These are phyloP conservation scores for Dactylorhiza incarnata DNA, from an alignment of 106 monocot genomes.

Conservation along the genomic window DNA sequence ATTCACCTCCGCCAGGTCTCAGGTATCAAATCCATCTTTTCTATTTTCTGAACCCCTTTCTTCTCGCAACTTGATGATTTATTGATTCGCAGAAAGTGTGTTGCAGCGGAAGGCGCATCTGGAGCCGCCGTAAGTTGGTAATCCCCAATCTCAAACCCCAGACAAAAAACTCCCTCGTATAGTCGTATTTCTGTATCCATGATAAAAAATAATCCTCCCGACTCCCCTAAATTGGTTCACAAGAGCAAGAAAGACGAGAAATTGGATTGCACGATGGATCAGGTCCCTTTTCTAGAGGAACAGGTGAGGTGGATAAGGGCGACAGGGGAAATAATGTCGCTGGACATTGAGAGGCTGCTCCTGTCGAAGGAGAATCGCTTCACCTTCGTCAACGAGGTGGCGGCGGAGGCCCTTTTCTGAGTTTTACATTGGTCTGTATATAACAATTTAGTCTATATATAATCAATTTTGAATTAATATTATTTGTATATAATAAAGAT, in stretches of 20 bases:
- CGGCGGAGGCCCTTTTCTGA: constrained; percentile 85
- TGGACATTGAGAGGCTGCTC: constrained; percentile 75
- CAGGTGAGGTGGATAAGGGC: constrained; percentile 72
- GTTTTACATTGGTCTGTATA: too few relatives aligned
- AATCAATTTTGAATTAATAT: too few relatives aligned
- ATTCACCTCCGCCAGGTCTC: background rate
- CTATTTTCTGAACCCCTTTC: background rate
- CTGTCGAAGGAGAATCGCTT: constrained; percentile 80
- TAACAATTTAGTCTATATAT: too few relatives aligned
- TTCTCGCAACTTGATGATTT: background rate
- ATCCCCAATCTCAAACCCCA: background rate
- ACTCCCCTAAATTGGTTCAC: background rate
- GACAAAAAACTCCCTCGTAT: background rate
- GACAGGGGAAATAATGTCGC: constrained; percentile 50
- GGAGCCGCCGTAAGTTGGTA: constrained; percentile 53
- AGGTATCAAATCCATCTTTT: background rate
- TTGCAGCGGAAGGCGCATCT: constrained; percentile 13
- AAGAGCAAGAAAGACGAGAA: constrained; percentile 79
- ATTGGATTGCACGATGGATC: constrained; percentile 38
- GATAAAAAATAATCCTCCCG: too few relatives aligned
- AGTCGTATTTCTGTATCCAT: background rate
- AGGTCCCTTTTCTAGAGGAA: constrained; percentile 85
- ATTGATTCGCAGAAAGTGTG: background rate
- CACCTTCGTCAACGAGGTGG: constrained; percentile 84
- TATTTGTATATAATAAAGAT: too few relatives aligned